phyloP scores from a whole-genome alignment of 495 filamentous ascomycete species.

The Penicillium goetzii region DNA sequence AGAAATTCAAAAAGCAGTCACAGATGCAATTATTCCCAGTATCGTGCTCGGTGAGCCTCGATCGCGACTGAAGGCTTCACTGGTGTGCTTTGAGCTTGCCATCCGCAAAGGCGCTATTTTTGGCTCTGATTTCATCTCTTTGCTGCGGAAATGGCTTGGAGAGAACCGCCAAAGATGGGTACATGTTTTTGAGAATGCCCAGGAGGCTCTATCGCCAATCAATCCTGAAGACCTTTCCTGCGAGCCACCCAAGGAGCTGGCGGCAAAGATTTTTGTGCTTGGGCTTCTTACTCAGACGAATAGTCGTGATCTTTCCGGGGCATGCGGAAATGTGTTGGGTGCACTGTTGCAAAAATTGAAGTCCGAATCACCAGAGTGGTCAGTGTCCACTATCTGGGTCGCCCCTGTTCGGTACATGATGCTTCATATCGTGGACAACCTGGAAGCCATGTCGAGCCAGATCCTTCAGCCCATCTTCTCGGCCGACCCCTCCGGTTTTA shows the following conservation, averaged over 20 bases:
- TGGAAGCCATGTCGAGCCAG: conserved; percentile 71
- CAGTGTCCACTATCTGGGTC: conserved; percentile 41
- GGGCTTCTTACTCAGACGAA: conserved; percentile 44
- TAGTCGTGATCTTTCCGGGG: conserved; percentile 61
- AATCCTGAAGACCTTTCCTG: conserved; percentile 13
- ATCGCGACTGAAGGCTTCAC: conserved; percentile 45
- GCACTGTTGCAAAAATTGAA: conserved; percentile 56
- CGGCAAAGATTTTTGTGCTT: conserved; percentile 40
- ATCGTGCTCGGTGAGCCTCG: conserved; percentile 46
- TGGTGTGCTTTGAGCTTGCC: conserved; percentile 48
- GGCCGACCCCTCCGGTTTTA: conserved; percentile 55
- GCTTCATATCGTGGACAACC: conserved; percentile 51
- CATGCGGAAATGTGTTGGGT: conserved; percentile 66
- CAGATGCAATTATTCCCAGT: conserved; percentile 37
- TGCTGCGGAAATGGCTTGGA: conserved; percentile 41
- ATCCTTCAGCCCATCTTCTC: conserved; percentile 75
- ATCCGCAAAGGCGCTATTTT: conserved; percentile 43
- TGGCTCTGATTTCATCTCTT: conserved; percentile 35
- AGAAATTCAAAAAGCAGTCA: conserved; percentile 28
- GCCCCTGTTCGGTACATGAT: conserved; percentile 41
- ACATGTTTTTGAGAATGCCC: conserved; percentile 37
- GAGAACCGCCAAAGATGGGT: conserved; percentile 36
- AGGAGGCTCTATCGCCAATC: conserved; percentile 33
- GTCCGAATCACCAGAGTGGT: conserved; percentile 21
- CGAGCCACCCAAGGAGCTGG: conserved; percentile 20